Evolutionary conservation across 2,329 filamentous ascomycete species (phyloP).

Genomic region (Metarhizium rileyi): DNA sequence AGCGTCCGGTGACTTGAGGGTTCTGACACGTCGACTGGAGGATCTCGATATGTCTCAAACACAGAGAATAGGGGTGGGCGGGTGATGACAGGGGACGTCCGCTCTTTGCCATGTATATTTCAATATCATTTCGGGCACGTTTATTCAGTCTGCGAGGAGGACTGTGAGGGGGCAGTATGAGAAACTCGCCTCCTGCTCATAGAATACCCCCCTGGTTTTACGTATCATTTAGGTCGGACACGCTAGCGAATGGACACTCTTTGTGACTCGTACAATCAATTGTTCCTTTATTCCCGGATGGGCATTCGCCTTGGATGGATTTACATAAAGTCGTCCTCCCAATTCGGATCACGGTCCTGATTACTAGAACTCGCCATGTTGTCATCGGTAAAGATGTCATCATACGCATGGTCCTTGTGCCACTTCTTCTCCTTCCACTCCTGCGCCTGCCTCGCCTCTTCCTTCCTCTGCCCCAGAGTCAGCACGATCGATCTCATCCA

Average conservation of each 20-base stretch:
- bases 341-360: slow-evolving; percentile 67
- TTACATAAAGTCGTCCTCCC: slow-evolving; percentile 91
- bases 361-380: slow-evolving; percentile 72
- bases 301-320: too few species aligned
- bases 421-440: slow-evolving; percentile 84
- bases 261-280: too few species aligned
- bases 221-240: background rate
- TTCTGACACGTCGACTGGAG: slow-evolving; percentile 21
- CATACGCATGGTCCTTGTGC: slow-evolving; percentile 97
- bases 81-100: background rate
- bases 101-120: background rate
- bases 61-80: slow-evolving; percentile 20
- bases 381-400: slow-evolving; percentile 80
- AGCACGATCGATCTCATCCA: too few species aligned
- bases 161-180: background rate
- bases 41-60: slow-evolving; percentile 22
- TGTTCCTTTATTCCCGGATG: background rate
- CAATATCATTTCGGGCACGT: background rate
- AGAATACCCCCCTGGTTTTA: background rate
- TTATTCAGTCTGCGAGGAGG: background rate
- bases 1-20: slow-evolving; percentile 16
- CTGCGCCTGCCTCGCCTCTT: slow-evolving; percentile 62
- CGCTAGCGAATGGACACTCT: background rate
- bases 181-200: background rate
- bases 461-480: slow-evolving; percentile 50